Evolutionary conservation across 441 rosid genomes (phyloP).

Genomic region (Kokia cookei): DNA sequence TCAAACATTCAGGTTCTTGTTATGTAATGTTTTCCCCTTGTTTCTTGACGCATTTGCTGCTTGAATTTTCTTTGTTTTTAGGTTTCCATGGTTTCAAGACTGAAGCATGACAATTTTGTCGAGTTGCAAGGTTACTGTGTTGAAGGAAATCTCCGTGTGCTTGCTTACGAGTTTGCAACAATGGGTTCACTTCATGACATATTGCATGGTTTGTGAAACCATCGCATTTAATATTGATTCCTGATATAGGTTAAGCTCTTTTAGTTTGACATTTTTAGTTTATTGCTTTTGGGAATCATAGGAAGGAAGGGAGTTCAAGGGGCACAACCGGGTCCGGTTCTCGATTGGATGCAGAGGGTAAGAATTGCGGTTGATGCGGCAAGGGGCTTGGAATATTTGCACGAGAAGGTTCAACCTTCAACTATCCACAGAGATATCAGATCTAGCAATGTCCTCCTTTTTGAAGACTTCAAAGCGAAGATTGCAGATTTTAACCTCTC

Average conservation of each 20-base stretch:
- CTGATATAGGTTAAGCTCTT: background rate
- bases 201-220: conserved; percentile 59
- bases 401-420: conserved; percentile 86
- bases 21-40: background rate
- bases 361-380: conserved; percentile 93
- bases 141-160: conserved; percentile 77
- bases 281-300: conserved; percentile 18
- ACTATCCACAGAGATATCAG: conserved; percentile 90
- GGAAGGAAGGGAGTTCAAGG: conserved; percentile 99
- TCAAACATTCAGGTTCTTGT: background rate
- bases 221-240: background rate
- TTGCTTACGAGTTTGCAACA: conserved; percentile 93
- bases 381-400: conserved; percentile 89
- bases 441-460: conserved; percentile 93
- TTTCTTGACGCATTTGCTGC: background rate
- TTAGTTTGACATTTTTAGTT: background rate
- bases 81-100: conserved; percentile 83
- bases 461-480: conserved; percentile 91
- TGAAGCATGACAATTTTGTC: conserved; percentile 81
- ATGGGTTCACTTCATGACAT: conserved; percentile 98
- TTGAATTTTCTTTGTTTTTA: conserved; percentile 10
- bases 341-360: conserved; percentile 96
- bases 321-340: conserved; percentile 97
- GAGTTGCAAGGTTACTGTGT: conserved; percentile 91
- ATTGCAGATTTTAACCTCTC: conserved; percentile 95